phyloP scores from a whole-genome alignment of 2,329 filamentous ascomycete genomes.

The Botrytis tulipae region DNA sequence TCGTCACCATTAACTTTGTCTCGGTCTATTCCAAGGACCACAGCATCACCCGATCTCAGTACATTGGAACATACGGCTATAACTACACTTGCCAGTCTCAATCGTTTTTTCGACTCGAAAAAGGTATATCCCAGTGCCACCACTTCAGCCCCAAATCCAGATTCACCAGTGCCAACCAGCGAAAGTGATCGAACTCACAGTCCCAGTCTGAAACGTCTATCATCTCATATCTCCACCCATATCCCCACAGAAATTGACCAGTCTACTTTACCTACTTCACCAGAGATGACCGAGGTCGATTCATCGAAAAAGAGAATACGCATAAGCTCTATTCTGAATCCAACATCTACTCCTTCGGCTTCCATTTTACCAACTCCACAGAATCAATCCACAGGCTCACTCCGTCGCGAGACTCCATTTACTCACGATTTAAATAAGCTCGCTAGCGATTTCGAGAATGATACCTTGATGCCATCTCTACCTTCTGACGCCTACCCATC shows the following conservation, averaged over 20 bases:
- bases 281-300: too few species aligned
- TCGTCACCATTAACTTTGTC: not conserved
- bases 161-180: not conserved
- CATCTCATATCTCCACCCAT: not conserved
- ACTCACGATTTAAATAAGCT: not conserved
- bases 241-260: not conserved
- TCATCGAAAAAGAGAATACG: not conserved
- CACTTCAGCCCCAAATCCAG: too few species aligned
- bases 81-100: conserved; percentile 2
- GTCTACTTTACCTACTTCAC: not conserved
- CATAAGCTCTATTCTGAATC: not conserved
- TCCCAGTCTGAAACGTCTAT: not conserved
- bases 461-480: not conserved
- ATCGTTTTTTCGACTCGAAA: not conserved
- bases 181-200: too few species aligned
- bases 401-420: not conserved
- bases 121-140: not conserved
- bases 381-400: not conserved
- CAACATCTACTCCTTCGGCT: accelerated
- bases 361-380: not conserved
- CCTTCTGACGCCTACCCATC: not conserved
- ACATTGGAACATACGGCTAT: not conserved
- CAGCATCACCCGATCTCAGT: not conserved
- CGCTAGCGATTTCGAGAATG: not conserved
- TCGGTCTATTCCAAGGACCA: too few species aligned